A percentile compares a stretch with the other conserved stretches of the same genome.
Evolutionary conservation across 495 filamentous ascomycete species (phyloP).

Genomic region (Chlorociboria aeruginascens): DNA sequence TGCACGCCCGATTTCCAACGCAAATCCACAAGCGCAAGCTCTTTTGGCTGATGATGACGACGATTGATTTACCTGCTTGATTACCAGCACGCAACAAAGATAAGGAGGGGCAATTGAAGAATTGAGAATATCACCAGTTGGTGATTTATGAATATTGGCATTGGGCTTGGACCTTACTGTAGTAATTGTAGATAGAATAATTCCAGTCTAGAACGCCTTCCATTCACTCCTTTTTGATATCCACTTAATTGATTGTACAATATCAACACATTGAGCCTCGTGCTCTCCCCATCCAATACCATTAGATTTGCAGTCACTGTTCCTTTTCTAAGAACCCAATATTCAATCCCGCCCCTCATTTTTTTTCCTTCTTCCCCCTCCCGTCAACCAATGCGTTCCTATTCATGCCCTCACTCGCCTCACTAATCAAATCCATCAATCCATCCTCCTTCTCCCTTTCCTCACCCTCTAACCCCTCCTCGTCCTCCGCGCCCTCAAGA

Average conservation of each 20-base stretch:
- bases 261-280: not conserved
- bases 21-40: slow-evolving; percentile 21
- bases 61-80: slow-evolving; percentile 3
- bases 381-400: slow-evolving; percentile 13
- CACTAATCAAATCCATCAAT: slow-evolving; percentile 59
- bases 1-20: slow-evolving; percentile 11
- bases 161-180: not conserved
- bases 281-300: not conserved
- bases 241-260: not conserved
- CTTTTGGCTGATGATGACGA: slow-evolving; percentile 28
- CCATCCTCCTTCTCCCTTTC: slow-evolving; percentile 32
- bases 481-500: slow-evolving; percentile 19
- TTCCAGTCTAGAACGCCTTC: slow-evolving; percentile 7
- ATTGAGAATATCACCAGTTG: too few relatives aligned
- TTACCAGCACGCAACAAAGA: too few relatives aligned
- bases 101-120: too few relatives aligned
- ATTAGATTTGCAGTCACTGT: not conserved
- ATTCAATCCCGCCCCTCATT: slow-evolving; percentile 5
- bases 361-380: slow-evolving; percentile 20
- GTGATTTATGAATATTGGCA: not conserved
- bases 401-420: slow-evolving; percentile 28
- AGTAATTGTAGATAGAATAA: slow-evolving; percentile 18
- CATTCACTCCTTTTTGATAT: not conserved
- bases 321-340: not conserved
- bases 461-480: slow-evolving; percentile 5